These are phyloP conservation scores for Populus hybrid DNA, from an alignment of 441 rosid genomes.

Conservation along the genomic window DNA sequence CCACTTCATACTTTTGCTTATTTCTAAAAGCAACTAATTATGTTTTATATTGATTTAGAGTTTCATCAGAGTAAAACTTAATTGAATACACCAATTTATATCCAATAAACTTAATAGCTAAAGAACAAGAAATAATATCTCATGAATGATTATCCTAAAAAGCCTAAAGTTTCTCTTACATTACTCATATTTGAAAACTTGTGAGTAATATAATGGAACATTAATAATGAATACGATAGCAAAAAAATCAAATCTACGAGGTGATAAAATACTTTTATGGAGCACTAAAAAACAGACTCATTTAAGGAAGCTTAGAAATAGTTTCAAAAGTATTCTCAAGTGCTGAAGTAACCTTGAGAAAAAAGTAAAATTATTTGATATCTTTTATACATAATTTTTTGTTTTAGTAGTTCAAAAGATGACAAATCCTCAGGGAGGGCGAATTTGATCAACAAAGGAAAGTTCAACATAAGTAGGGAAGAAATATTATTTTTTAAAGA, in stretches of 20 bases:
- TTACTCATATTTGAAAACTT: not conserved
- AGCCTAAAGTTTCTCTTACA: not conserved
- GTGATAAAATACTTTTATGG: not conserved
- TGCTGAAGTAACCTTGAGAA: not conserved
- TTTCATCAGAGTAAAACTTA: not conserved
- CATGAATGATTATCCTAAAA: not conserved
- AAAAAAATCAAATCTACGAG: not conserved
- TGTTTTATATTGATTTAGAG: not conserved
- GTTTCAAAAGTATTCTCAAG: rapidly evolving
- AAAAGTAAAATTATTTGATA: not conserved
- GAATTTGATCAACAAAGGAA: not conserved
- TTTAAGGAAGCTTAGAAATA: too few relatives aligned
- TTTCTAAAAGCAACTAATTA: too few relatives aligned
- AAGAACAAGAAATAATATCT: not conserved
- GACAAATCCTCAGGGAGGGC: not conserved
- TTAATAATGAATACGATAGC: not conserved
- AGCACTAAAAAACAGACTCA: rapidly evolving
- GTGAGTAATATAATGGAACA: too few relatives aligned
- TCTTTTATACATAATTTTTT: not conserved
- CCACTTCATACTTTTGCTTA: not conserved
- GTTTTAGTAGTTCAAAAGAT: not conserved
- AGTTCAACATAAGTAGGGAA: not conserved
- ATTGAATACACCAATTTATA: too few relatives aligned
- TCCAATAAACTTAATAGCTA: not conserved
- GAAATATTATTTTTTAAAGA: not conserved